A percentile compares a stretch with the other conserved stretches of the same genome.
Evolutionary conservation across 768 basidiomycete genomes (phyloP).

Genomic region (Boletus subcaerulescens): DNA sequence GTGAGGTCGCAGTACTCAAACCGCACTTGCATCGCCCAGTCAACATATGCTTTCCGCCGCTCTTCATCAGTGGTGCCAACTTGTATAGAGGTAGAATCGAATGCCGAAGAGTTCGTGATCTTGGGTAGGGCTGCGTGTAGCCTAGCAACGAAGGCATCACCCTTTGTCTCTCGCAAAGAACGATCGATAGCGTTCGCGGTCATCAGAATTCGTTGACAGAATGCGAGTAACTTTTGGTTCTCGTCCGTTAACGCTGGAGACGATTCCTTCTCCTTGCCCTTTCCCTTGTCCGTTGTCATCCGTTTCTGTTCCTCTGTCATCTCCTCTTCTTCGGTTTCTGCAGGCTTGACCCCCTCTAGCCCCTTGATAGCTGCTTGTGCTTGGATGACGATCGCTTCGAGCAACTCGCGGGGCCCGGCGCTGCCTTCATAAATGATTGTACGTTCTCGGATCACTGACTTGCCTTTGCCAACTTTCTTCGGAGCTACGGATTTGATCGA

Average conservation of each 20-base stretch:
- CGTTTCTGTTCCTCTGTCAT: conserved; percentile 90
- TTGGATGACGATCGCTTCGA: conserved; percentile 91
- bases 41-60: conserved; percentile 65
- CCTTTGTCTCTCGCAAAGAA: conserved; percentile 86
- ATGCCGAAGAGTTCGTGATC: conserved; percentile 52
- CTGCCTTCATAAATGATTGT: conserved; percentile 88
- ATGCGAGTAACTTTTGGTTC: conserved; percentile 71
- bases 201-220: conserved; percentile 82
- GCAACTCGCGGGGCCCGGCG: conserved; percentile 83
- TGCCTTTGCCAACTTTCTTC: conserved; percentile 47
- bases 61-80: conserved; percentile 64
- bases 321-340: conserved; percentile 51
- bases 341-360: conserved; percentile 59
- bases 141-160: conserved; percentile 78
- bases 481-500: conserved; percentile 62
- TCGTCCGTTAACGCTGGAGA: conserved; percentile 56
- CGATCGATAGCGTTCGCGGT: conserved; percentile 86
- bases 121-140: conserved; percentile 75
- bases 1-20: conserved; percentile 93
- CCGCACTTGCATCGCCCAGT: conserved; percentile 77
- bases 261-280: conserved; percentile 51
- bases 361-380: conserved; percentile 91
- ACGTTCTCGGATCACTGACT: conserved; percentile 66
- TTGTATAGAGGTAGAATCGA: conserved; percentile 35
- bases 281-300: conserved; percentile 69